Conservation (phyloP, 2,329 filamentous ascomycete genomes). For the Metarhizium humberi region DNA sequence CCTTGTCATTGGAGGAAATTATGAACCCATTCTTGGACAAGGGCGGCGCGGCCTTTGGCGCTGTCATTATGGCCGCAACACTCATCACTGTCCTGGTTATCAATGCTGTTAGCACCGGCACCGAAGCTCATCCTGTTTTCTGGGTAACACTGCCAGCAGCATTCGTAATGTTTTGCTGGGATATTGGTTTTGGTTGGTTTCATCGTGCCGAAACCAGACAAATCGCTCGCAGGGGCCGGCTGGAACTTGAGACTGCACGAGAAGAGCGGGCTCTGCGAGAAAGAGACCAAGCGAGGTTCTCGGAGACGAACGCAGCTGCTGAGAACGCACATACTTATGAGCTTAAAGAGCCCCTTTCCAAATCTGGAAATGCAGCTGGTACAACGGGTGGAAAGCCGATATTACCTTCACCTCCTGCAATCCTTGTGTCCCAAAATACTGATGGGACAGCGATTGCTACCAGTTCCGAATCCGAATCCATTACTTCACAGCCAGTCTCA, state of each 20-base stretch:
- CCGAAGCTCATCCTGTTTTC: conserved; percentile 48
- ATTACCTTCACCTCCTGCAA: conserved; percentile 7
- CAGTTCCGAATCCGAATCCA: conserved; percentile 3
- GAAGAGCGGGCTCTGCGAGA: conserved; percentile 9
- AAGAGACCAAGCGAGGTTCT: conserved; percentile 3
- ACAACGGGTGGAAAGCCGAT: not conserved
- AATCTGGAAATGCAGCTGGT: not conserved
- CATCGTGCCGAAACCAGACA: conserved; percentile 52
- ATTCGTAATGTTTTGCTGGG: conserved; percentile 59
- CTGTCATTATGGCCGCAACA: conserved; percentile 55
- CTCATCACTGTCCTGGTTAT: conserved; percentile 56
- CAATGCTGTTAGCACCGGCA: conserved; percentile 48
- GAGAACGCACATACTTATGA: not conserved
- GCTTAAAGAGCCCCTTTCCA: not conserved
- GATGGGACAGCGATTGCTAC: conserved; percentile 7
- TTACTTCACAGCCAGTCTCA: not conserved
- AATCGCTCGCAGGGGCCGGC: conserved; percentile 47
- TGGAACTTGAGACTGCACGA: conserved; percentile 13
- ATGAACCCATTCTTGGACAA: conserved; percentile 68
- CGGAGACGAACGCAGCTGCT: not conserved
- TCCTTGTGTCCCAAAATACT: conserved; percentile 10
- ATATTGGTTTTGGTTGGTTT: conserved; percentile 54
- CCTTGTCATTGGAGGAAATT: conserved; percentile 59
- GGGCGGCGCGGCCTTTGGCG: conserved; percentile 53
- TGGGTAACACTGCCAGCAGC: conserved; percentile 63